phyloP scores from a whole-genome alignment of 805 yeast species.

The Suhomyces faveliae region DNA sequence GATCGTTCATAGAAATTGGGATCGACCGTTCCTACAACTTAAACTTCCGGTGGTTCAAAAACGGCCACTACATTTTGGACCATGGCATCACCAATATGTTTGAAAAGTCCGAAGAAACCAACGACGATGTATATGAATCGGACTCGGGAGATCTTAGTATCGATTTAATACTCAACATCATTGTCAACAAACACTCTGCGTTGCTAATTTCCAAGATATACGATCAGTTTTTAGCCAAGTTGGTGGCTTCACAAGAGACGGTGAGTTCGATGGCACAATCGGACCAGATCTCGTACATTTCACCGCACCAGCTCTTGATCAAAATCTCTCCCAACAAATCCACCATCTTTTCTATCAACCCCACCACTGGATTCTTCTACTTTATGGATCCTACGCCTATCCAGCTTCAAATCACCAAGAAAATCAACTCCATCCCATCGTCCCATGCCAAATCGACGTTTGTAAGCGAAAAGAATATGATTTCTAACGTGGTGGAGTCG shows the following conservation, averaged over 20 bases:
- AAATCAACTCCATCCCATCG: conserved; percentile 28
- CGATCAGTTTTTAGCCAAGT: conserved; percentile 6
- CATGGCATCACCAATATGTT: conserved; percentile 17
- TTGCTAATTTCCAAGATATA: conserved; percentile 26
- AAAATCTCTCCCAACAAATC: conserved; percentile 32
- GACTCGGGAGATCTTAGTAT: conserved; percentile 34
- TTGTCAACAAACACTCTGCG: conserved; percentile 40
- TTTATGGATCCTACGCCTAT: conserved; percentile 39
- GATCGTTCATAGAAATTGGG: conserved; percentile 61
- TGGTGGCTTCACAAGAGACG: conserved; percentile 2
- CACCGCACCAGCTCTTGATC: conserved; percentile 35
- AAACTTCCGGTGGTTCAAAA: conserved; percentile 61
- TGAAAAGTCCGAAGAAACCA: conserved; percentile 17
- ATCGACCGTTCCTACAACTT: conserved; percentile 47
- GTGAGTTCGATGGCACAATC: not conserved
- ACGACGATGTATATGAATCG: conserved; percentile 14
- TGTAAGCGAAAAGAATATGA: conserved; percentile 31
- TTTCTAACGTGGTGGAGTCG: conserved; percentile 27
- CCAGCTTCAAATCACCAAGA: conserved; percentile 31
- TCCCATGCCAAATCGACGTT: conserved; percentile 18
- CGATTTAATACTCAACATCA: conserved; percentile 33
- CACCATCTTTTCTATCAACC: conserved; percentile 38
- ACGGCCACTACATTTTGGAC: conserved; percentile 42
- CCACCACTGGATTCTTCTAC: conserved; percentile 40
- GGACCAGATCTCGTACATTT: conserved; percentile 14